Conservation (phyloP, 2,329 filamentous ascomycete genomes). For the Epicoccum sorghinum region DNA sequence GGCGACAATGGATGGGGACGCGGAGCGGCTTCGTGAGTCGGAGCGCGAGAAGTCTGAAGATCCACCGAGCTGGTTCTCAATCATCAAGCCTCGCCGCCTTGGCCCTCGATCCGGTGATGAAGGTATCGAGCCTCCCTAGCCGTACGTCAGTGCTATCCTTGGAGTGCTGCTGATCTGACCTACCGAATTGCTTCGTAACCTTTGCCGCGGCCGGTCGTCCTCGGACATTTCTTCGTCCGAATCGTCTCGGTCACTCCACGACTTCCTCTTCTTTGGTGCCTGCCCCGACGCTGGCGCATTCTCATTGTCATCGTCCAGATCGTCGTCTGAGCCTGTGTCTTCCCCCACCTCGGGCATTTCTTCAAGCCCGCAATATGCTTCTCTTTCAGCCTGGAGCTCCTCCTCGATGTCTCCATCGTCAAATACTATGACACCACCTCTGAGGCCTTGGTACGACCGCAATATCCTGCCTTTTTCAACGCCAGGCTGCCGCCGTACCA, state of each 20-base stretch:
- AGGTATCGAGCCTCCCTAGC: slow-evolving; percentile 63
- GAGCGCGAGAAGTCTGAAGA: slow-evolving; percentile 50
- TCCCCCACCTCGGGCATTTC: slow-evolving; percentile 92
- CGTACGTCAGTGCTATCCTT: slow-evolving; percentile 9
- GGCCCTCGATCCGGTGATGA: slow-evolving; percentile 70
- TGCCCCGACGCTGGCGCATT: slow-evolving; percentile 45
- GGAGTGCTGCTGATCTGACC: slow-evolving; percentile 31
- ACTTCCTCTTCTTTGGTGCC: slow-evolving; percentile 48
- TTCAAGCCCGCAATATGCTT: slow-evolving; percentile 83
- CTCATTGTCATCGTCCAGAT: slow-evolving; percentile 52
- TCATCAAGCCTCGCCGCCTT: slow-evolving; percentile 62
- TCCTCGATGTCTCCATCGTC: slow-evolving; percentile 96
- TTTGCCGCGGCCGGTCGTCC: slow-evolving; percentile 76
- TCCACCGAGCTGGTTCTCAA: slow-evolving; percentile 36
- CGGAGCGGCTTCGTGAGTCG: slow-evolving; percentile 46
- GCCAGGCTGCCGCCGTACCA: slow-evolving; percentile 63
- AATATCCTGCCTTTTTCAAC: slow-evolving; percentile 76
- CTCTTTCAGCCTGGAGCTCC: slow-evolving; percentile 73
- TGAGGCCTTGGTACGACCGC: slow-evolving; percentile 74
- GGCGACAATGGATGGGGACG: slow-evolving; percentile 43
- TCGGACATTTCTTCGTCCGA: slow-evolving; percentile 68
- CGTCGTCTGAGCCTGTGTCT: slow-evolving; percentile 65
- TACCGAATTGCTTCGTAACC: slow-evolving; percentile 88
- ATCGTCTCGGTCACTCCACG: slow-evolving; percentile 65
- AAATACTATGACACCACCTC: slow-evolving; percentile 89